Evolutionary conservation across 2,329 filamentous ascomycete species (phyloP).

Genomic region (Lomentospora prolificans): DNA sequence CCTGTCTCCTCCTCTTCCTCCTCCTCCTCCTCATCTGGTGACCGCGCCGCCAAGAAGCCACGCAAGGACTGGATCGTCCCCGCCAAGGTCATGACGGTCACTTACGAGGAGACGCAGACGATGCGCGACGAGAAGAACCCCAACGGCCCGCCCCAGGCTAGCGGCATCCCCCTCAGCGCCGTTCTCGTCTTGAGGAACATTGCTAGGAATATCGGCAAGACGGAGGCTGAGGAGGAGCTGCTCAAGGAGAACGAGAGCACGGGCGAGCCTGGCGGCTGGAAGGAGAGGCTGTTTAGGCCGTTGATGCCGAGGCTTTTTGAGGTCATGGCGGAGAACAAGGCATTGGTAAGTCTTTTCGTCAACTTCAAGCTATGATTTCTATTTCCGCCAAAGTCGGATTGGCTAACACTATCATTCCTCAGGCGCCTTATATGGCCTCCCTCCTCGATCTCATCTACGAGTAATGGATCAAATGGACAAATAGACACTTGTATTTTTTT

Average conservation of each 20-base stretch:
- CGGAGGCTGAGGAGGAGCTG: conserved; percentile 45
- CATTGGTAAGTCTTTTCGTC: conserved; percentile 35
- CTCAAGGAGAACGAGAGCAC: conserved; percentile 35
- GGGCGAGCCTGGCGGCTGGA: conserved; percentile 49
- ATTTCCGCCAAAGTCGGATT: not conserved
- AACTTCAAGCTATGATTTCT: conserved; percentile 49
- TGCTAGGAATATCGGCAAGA: conserved; percentile 56
- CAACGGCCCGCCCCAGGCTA: conserved; percentile 51
- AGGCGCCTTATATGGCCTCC: conserved; percentile 8
- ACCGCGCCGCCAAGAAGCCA: conserved; percentile 11
- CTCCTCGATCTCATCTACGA: conserved; percentile 6
- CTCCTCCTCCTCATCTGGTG: not conserved
- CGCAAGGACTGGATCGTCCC: conserved; percentile 38
- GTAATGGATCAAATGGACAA: not conserved
- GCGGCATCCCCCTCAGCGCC: conserved; percentile 69
- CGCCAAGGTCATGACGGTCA: conserved; percentile 43
- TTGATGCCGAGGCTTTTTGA: conserved; percentile 56
- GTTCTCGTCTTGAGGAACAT: conserved; percentile 72
- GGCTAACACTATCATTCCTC: not conserved
- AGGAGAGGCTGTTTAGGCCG: conserved; percentile 57
- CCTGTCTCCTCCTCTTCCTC: not conserved
- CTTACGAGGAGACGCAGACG: conserved; percentile 46
- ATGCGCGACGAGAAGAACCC: conserved; percentile 49
- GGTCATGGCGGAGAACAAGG: conserved; percentile 59
- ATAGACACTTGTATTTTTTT: not conserved